Evolutionary conservation across 805 yeast species (phyloP).

Genomic region (Sugiyamaella americana): DNA sequence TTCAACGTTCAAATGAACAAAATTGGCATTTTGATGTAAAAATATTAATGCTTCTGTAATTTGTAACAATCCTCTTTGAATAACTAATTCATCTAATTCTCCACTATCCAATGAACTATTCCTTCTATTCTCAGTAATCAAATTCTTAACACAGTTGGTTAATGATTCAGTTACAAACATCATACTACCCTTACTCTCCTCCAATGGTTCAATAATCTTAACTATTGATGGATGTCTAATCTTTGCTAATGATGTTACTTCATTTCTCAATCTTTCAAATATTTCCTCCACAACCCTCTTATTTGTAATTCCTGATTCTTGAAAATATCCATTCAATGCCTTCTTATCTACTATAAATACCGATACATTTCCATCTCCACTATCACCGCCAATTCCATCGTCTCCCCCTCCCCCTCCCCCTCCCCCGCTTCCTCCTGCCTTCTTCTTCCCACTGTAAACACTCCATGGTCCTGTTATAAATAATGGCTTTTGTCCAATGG

Average conservation of each 20-base stretch:
- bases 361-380: conserved; percentile 44
- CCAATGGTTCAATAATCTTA: conserved; percentile 80
- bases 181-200: conserved; percentile 72
- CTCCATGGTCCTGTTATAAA: conserved; percentile 80
- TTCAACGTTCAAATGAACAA: conserved; percentile 69
- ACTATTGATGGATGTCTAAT: conserved; percentile 86
- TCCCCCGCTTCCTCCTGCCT: conserved; percentile 27
- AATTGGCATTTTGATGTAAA: conserved; percentile 67
- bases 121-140: neutral
- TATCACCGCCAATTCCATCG: conserved; percentile 37
- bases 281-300: conserved; percentile 51
- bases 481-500: conserved; percentile 62
- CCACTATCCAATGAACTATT: conserved; percentile 22
- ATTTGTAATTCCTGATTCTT: conserved; percentile 45
- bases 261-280: conserved; percentile 57
- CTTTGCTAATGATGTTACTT: conserved; percentile 67
- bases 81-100: conserved; percentile 62
- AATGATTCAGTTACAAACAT: conserved; percentile 83
- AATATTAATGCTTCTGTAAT: conserved; percentile 73
- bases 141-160: neutral
- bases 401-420: neutral
- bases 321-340: conserved; percentile 53
- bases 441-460: conserved; percentile 76
- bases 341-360: conserved; percentile 85
- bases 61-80: conserved; percentile 78